These are phyloP conservation scores for Penicillium longicatenatum DNA, from an alignment of 495 filamentous ascomycete genomes.

Conservation along the genomic window DNA sequence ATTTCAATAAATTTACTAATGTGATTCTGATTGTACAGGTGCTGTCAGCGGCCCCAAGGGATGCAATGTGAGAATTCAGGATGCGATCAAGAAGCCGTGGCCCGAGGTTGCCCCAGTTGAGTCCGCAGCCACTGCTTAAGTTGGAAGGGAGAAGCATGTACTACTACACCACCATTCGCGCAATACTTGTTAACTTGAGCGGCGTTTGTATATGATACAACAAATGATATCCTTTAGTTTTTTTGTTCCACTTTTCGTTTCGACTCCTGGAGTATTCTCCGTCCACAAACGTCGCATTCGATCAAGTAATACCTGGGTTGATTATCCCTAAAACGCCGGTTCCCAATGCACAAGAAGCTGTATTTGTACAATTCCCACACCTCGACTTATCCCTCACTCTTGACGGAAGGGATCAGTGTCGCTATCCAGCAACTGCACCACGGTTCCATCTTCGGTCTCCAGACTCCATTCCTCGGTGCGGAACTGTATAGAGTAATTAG, in stretches of 20 bases:
- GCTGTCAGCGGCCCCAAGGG: constrained; percentile 83
- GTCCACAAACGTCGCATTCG: neutral
- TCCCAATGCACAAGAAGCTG: constrained; percentile 26
- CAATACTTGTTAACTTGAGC: constrained; percentile 43
- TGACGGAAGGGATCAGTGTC: constrained; percentile 60
- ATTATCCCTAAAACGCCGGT: constrained; percentile 25
- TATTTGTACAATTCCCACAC: constrained; percentile 28
- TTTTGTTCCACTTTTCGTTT: constrained; percentile 2
- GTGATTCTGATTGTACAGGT: constrained; percentile 53
- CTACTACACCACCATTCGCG: constrained; percentile 40
- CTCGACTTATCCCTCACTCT: constrained; percentile 10
- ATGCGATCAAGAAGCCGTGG: constrained; percentile 90
- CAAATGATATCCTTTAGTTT: constrained; percentile 47
- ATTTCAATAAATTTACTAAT: neutral
- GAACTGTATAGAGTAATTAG: constrained; percentile 47
- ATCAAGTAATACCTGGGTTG: neutral
- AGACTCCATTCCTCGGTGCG: constrained; percentile 78
- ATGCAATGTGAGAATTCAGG: constrained; percentile 78
- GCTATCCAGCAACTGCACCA: constrained; percentile 67
- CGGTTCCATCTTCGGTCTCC: constrained; percentile 63
- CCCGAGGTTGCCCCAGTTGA: constrained; percentile 54
- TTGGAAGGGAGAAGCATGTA: constrained; percentile 35
- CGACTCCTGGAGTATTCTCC: neutral
- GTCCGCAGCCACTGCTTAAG: constrained; percentile 32
- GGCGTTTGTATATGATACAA: constrained; percentile 52